Base-by-base conservation (phyloP, 2,329 filamentous ascomycete species). In the Xenosphaeropsis pyriputrescens region DNA sequence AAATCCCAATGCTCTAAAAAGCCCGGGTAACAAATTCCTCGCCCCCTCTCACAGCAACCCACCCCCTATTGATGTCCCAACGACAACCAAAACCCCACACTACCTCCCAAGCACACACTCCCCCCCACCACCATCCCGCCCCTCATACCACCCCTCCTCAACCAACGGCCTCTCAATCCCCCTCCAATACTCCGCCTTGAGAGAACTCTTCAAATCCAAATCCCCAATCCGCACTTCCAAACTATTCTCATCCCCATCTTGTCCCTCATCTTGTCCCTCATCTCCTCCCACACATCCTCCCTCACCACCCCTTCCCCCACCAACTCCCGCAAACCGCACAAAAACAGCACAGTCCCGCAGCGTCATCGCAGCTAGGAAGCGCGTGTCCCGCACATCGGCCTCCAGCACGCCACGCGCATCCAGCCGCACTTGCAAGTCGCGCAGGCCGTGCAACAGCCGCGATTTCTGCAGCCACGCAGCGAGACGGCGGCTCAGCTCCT, bases 301-400 rank as follows among this genome's bases (percentile, higher is more conserved):
- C 6, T 47, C 44, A 8, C 5, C 22, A 5, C 8, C 1, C 49
- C 42, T 6, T 45, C 47, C 32, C 57, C 47, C 43, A 6, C 42
- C 38, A 37, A 40, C 32, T 11, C 34, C 43, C 2, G 57, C 57
- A 39, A 85, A 67, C 49, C 73, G 72, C 31, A 85, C 62, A 50
- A 79, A 86, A 48, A 83, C 70, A 3, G 80, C 84, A 54, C 83
- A 86, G 60, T 91, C 84, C 36, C 84, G 65, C 45, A 91, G 56
- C 3, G 84, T 88, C 83, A 89, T 89, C 39, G 81, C 80, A 6
- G 83, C 62, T 11, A 71, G 67, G 42, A 82, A 75, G 18, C 68
- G 61, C 9, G 59, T 52, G 29, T 67, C 57, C 3, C 55, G 50
- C 4, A 52, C 42, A 40, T 63, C 56, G 15, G 45, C 42, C 1